A percentile compares a stretch with the other conserved stretches of the same genome.
phyloP scores from a whole-genome alignment of 177 flowering plant genomes.

The Telopea speciosissima region DNA sequence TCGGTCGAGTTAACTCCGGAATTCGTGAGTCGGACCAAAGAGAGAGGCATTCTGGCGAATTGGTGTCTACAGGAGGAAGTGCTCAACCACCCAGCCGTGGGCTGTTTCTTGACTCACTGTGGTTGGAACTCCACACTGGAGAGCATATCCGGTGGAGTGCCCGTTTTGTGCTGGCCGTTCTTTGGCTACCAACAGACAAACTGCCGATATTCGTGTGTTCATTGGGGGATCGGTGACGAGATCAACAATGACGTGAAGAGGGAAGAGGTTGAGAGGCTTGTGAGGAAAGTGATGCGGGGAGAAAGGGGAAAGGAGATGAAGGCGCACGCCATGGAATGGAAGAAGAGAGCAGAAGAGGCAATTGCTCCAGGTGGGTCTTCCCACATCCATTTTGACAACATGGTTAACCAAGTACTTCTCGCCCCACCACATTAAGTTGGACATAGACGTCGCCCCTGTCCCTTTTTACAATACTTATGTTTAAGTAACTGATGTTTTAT shows the following conservation, averaged over 20 bases:
- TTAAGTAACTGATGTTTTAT: no score
- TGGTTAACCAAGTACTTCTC: no score
- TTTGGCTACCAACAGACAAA: conserved; percentile 32
- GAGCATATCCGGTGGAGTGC: conserved; percentile 27
- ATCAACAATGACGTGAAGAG: conserved; percentile 28
- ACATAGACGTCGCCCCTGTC: no score
- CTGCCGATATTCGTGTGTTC: conserved; percentile 16
- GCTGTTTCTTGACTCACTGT: conserved; percentile 17
- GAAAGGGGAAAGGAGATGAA: conserved; percentile 29
- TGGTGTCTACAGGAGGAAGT: conserved; percentile 49
- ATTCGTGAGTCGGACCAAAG: conserved; percentile 21
- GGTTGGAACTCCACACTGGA: conserved; percentile 35
- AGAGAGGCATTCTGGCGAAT: conserved; percentile 24
- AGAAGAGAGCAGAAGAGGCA: conserved; percentile 20
- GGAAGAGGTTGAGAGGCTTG: conserved; percentile 24
- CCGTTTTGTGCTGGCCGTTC: conserved; percentile 36
- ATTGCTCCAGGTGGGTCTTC: conserved; percentile 23
- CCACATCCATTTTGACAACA: conserved; percentile 11
- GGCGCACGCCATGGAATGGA: conserved; percentile 25
- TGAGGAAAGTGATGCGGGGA: conserved; percentile 30
- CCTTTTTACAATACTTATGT: no score
- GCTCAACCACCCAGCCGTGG: conserved; percentile 34
- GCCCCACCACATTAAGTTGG: no score
- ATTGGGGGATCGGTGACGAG: conserved; percentile 35
- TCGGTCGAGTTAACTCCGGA: conserved; percentile 19